Base-by-base conservation (phyloP, 305 asterid species). In the Fraxinus velutina region DNA sequence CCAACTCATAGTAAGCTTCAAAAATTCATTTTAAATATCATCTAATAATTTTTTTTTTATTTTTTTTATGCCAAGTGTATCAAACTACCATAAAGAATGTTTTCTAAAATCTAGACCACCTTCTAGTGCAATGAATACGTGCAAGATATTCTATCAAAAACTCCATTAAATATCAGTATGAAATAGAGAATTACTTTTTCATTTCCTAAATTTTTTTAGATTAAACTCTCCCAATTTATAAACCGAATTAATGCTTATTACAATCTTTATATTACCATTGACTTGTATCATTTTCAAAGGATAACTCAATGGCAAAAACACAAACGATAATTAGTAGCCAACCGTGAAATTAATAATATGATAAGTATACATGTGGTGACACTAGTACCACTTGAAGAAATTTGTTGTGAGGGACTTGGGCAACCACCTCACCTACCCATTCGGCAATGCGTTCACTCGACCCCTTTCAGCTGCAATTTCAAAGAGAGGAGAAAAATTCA, bases 311-410 rank as follows among this genome's bases (percentile, higher is more conserved):
- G 21, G 27, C 22, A 30, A 15, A 55, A n/a, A 55, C 66, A 0
- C 6, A 55, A 17, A n/a, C 27, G 32, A 55, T n/a, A 12, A 55
- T 17, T 4, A 3, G 24, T 4, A 55, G 66, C 24, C 19, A 2
- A 55, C 7, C 8, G 9, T 17, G 24, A 17, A 55, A n/a, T 17
- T 6, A 55, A 55, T 17, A 55, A 27, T 19, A 55, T 6, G 24
- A 1, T 17, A n/a, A 55, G 15, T 13, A 57, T 79, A 95, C 98
- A 94, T 91, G 99, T 24, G 99, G 98, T 68, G 98, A 93, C 62
- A 95, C 92, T 81, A 93, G 88, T 79, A 93, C 99, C 73, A 91
- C 98, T 78, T 95, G 97, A 76, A 93, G 94, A 87, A 90, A 88
- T 64, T 86, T 88, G 80, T 86, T 88, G 78, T 81, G 73, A 2